Evolutionary conservation across 805 yeast species (phyloP).

Genomic region (Saccharomycopsis synnaedendra): DNA sequence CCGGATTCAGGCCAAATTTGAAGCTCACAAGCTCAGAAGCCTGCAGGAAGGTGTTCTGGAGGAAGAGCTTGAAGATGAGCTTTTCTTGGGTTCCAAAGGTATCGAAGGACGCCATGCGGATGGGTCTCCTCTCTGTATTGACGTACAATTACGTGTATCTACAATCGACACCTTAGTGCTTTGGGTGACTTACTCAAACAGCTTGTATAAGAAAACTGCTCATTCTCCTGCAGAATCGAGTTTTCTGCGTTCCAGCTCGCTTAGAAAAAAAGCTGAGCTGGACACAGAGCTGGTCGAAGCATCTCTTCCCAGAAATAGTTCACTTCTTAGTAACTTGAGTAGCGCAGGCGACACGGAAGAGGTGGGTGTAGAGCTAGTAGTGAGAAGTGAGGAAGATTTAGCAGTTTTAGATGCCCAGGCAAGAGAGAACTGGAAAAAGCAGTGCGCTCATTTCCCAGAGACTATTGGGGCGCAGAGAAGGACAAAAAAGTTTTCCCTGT

Average conservation of each 20-base stretch:
- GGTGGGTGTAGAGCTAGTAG: slow-evolving; percentile 13
- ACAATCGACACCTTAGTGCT: slow-evolving; percentile 46
- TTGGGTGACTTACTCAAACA: slow-evolving; percentile 81
- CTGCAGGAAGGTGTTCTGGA: slow-evolving; percentile 6
- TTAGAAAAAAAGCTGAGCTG: neutral
- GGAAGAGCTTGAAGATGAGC: slow-evolving; percentile 32
- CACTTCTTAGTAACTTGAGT: slow-evolving; percentile 7
- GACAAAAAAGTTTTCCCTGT: slow-evolving; percentile 61
- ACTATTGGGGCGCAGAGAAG: slow-evolving; percentile 59
- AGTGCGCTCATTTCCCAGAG: slow-evolving; percentile 28
- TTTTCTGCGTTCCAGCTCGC: neutral
- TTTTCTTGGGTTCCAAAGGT: slow-evolving; percentile 54
- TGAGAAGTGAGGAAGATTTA: slow-evolving; percentile 30
- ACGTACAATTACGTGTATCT: slow-evolving; percentile 70
- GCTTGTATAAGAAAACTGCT: slow-evolving; percentile 9
- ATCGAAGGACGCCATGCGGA: slow-evolving; percentile 59
- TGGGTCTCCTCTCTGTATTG: slow-evolving; percentile 55
- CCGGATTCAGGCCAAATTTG: slow-evolving; percentile 40
- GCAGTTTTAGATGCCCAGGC: slow-evolving; percentile 34
- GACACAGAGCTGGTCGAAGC: neutral
- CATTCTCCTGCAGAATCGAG: neutral
- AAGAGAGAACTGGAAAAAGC: slow-evolving; percentile 25
- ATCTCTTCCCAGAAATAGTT: slow-evolving; percentile 1
- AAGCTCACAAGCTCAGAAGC: slow-evolving; percentile 13
- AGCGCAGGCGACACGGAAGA: neutral